Conservation (phyloP, 495 filamentous ascomycete genomes). For the Lasiosphaeris hirsuta region DNA sequence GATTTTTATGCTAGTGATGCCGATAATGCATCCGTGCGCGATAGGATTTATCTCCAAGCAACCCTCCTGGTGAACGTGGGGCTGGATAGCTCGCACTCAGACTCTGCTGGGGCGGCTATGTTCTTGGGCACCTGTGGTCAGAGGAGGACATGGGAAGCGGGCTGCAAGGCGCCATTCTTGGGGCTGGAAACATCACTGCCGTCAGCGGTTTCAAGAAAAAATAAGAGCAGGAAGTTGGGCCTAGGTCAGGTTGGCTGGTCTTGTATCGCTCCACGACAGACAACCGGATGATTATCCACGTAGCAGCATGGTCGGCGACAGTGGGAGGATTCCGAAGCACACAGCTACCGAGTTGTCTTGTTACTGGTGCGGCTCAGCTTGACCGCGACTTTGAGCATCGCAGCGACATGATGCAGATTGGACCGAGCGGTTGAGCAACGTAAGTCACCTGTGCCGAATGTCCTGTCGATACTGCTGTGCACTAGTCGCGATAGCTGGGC, state of each 20-base stretch:
- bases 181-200: neutral
- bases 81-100: too few species aligned
- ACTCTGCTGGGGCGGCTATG: too few species aligned
- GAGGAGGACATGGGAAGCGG: too few species aligned
- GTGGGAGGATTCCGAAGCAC: neutral
- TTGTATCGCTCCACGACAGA: constrained; percentile 12
- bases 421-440: neutral
- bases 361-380: neutral
- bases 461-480: too few species aligned
- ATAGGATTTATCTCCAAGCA: too few species aligned
- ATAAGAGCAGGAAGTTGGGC: neutral
- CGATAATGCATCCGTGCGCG: too few species aligned
- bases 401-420: neutral
- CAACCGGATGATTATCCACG: constrained; percentile 2
- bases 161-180: too few species aligned
- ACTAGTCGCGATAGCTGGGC: too few species aligned
- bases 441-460: neutral
- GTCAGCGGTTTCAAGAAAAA: neutral
- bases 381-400: too few species aligned
- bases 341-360: neutral
- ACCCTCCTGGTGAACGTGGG: too few species aligned
- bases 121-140: too few species aligned
- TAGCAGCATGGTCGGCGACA: constrained; percentile 2
- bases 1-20: too few species aligned
- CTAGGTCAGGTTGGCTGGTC: constrained; percentile 2